Conservation (phyloP, 345 rosid genomes). For the Eucalyptus fibrosa region DNA sequence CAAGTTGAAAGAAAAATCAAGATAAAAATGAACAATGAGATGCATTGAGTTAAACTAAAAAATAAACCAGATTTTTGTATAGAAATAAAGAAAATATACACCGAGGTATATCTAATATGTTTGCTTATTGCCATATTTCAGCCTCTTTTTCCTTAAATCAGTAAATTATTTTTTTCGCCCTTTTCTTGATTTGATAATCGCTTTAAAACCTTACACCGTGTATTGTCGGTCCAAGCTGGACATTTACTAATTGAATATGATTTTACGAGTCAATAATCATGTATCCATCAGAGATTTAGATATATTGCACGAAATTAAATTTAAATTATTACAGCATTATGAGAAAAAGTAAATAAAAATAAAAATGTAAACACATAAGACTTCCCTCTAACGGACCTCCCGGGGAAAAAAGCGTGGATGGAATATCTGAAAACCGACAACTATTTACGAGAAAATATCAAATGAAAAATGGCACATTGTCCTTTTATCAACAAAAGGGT, state of each 20-base stretch:
- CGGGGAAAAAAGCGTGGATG: background rate
- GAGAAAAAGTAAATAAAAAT: background rate
- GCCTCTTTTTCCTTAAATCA: background rate
- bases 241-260: background rate
- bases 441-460: background rate
- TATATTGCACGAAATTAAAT: background rate
- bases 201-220: background rate
- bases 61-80: background rate
- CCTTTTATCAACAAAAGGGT: background rate
- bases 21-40: background rate
- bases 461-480: background rate
- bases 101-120: background rate
- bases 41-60: background rate
- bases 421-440: background rate
- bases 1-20: background rate
- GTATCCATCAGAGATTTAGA: background rate
- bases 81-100: background rate
- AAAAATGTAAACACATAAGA: background rate
- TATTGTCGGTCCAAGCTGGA: background rate
- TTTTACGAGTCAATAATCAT: background rate
- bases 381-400: background rate
- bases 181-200: background rate
- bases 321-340: background rate
- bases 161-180: background rate
- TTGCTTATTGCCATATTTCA: background rate